Conservation (phyloP, 2,329 filamentous ascomycete species). For the Trichothecium roseum region DNA sequence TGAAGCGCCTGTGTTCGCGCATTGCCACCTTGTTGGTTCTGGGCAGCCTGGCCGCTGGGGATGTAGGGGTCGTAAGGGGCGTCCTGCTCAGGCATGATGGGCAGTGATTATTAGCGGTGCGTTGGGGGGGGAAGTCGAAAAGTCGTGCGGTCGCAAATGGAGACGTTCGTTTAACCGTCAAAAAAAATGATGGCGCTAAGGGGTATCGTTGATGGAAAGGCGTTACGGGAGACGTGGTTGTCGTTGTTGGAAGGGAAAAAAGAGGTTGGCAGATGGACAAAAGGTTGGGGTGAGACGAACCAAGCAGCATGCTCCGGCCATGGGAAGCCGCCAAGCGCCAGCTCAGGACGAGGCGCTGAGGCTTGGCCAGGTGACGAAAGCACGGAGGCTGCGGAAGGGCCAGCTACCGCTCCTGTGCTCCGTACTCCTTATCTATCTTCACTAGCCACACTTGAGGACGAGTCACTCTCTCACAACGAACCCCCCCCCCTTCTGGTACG, state of each 20-base stretch:
- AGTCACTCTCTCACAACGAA: too few species aligned
- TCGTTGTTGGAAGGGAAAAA: slow-evolving; percentile 1
- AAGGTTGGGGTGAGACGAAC: neutral
- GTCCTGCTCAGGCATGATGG: slow-evolving; percentile 42
- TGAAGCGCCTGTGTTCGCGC: slow-evolving; percentile 58
- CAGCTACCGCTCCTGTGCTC: too few species aligned
- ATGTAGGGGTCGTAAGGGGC: slow-evolving; percentile 84
- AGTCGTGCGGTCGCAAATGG: neutral
- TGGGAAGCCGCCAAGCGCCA: too few species aligned
- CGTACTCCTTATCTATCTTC: too few species aligned
- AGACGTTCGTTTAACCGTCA: slow-evolving; percentile 1
- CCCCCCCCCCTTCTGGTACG: too few species aligned
- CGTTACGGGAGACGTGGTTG: neutral
- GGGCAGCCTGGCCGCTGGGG: slow-evolving; percentile 51
- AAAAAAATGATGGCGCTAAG: neutral
- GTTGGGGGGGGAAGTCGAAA: slow-evolving; percentile 6
- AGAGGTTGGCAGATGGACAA: neutral
- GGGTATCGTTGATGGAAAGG: neutral
- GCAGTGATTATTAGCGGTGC: slow-evolving; percentile 1
- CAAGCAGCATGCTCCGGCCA: neutral
- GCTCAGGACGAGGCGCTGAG: neutral
- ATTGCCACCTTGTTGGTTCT: slow-evolving; percentile 30
- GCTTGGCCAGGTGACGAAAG: neutral
- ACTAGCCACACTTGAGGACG: too few species aligned
- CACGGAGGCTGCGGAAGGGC: too few species aligned